A percentile compares a stretch with the other conserved stretches of the same genome.
These are phyloP conservation scores for Claviceps sp. DNA, from an alignment of 2,329 filamentous ascomycete species.

Conservation along the genomic window DNA sequence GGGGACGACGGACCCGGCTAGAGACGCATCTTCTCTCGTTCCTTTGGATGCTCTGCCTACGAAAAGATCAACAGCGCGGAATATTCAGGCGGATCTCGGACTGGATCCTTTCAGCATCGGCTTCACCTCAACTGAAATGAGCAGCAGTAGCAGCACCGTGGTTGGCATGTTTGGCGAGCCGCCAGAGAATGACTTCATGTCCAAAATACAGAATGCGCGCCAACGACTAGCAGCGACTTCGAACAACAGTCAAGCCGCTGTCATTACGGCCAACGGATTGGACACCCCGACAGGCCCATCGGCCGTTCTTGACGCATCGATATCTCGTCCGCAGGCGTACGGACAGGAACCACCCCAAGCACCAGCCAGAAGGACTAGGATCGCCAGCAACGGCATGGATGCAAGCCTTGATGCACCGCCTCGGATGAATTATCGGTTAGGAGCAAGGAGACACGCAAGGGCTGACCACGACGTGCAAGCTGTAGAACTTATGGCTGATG, in stretches of 20 bases:
- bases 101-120: constrained; percentile 40
- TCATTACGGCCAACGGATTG: constrained; percentile 38
- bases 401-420: constrained; percentile 44
- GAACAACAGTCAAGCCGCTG: constrained; percentile 22
- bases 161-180: constrained; percentile 27
- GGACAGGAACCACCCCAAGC: constrained; percentile 36
- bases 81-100: constrained; percentile 21
- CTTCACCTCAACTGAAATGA: constrained; percentile 25
- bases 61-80: constrained; percentile 28
- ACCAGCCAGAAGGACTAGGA: constrained; percentile 38
- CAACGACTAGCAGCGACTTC: constrained; percentile 28
- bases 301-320: constrained; percentile 10
- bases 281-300: constrained; percentile 42
- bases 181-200: constrained; percentile 41
- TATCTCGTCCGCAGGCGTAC: constrained; percentile 12
- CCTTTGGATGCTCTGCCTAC: constrained; percentile 25
- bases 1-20: constrained; percentile 19
- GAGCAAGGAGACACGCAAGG: constrained; percentile 27
- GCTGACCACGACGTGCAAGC: constrained; percentile 19
- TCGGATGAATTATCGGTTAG: constrained; percentile 47
- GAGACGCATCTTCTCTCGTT: constrained; percentile 17
- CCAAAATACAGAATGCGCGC: constrained; percentile 39
- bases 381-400: constrained; percentile 39
- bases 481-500: constrained; percentile 29
- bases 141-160: constrained; percentile 24